Percentiles rank a stretch among this genome's conserved stretches.
Evolutionary conservation across 2,329 filamentous ascomycete genomes (phyloP).

Genomic region (Epicoccum sorghinum): DNA sequence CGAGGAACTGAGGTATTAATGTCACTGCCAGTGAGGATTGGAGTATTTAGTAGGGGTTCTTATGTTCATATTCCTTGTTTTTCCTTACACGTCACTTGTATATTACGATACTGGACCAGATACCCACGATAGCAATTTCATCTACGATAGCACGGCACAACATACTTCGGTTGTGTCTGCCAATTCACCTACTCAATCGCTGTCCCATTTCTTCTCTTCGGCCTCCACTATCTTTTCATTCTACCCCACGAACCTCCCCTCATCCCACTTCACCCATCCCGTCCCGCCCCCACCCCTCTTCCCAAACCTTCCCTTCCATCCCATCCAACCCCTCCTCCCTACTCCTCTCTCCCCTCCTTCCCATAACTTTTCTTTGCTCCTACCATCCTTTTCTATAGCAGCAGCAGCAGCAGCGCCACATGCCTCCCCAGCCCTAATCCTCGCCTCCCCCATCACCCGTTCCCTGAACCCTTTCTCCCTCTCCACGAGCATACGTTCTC

Average conservation of each 20-base stretch:
- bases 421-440: not conserved
- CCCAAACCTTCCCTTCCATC: not conserved
- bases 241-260: not conserved
- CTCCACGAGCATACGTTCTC: not conserved
- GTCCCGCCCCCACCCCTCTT: not conserved
- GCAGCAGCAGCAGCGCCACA: not conserved
- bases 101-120: not conserved
- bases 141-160: not conserved
- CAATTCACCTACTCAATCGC: too few species aligned
- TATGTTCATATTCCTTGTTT: conserved; percentile 3
- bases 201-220: not conserved
- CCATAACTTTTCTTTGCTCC: too few species aligned
- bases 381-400: not conserved
- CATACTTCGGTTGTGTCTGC: not conserved
- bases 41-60: not conserved
- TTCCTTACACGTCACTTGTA: not conserved
- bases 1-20: not conserved
- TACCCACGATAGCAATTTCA: not conserved
- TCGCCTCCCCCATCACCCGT: not conserved
- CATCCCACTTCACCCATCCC: conserved; percentile 8
- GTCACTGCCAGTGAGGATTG: too few species aligned
- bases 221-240: not conserved
- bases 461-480: not conserved
- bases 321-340: not conserved
- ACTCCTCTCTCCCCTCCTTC: not conserved